Evolutionary conservation across 352 stramenopile species (phyloP).

Genomic region (Globisporangium echinulatum): DNA sequence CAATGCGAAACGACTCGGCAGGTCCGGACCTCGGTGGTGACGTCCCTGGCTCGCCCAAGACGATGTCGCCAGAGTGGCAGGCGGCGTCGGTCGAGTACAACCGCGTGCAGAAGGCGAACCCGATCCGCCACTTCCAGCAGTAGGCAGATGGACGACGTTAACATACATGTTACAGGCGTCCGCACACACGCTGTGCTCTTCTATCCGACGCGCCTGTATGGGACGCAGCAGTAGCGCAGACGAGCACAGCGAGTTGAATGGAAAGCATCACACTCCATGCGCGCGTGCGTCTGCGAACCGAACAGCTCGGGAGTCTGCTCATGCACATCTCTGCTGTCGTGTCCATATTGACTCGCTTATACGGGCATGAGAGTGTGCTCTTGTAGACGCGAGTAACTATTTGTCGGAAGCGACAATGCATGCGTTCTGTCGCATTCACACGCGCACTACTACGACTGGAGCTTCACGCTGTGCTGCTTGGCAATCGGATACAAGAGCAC

Average conservation of each 20-base stretch:
- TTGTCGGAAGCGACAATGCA: neutral
- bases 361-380: no score
- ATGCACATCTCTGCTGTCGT: no score
- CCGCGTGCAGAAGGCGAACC: conserved; percentile 79
- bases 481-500: neutral
- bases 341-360: no score
- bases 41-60: conserved; percentile 47
- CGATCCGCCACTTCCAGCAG: conserved; percentile 77
- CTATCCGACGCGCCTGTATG: no score
- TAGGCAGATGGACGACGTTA: conserved; percentile 29
- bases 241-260: no score
- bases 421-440: neutral
- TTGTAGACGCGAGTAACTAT: no score
- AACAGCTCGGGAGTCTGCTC: no score
- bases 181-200: neutral
- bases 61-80: conserved; percentile 70
- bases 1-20: conserved; percentile 7
- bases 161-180: conserved; percentile 8
- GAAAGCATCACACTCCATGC: no score
- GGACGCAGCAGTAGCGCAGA: no score
- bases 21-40: conserved; percentile 56
- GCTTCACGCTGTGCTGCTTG: conserved; percentile 8
- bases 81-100: conserved; percentile 69
- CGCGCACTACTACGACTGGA: conserved; percentile 8
- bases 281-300: no score